Conservation (phyloP, 257 asterid genomes). For the Nemophila menziesii region DNA sequence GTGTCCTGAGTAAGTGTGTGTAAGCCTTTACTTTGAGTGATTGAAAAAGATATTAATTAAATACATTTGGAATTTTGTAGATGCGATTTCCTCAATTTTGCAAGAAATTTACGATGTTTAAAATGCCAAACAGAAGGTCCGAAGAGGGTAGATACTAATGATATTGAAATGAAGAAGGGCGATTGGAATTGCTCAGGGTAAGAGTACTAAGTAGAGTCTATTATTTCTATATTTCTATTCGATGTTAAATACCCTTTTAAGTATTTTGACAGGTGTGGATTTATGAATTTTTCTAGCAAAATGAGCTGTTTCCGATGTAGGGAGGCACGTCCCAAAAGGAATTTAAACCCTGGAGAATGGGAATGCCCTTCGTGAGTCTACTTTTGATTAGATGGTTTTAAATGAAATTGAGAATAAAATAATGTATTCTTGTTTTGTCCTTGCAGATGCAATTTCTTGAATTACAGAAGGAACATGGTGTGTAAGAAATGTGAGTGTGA, state of each 20-base stretch:
- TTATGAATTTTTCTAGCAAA: slow-evolving; percentile 70
- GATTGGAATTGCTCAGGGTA: slow-evolving; percentile 82
- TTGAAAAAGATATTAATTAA: background rate
- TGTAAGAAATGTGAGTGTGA: slow-evolving; percentile 60
- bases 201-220: slow-evolving; percentile 11
- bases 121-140: slow-evolving; percentile 50
- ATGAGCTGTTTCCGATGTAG: slow-evolving; percentile 53
- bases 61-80: slow-evolving; percentile 56
- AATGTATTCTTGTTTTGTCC: background rate
- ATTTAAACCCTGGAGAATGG: slow-evolving; percentile 79
- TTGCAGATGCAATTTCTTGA: slow-evolving; percentile 62
- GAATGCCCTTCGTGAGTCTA: slow-evolving; percentile 67
- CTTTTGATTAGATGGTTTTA: slow-evolving; percentile 8
- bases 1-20: slow-evolving; percentile 50
- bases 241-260: too few relatives aligned
- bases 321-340: slow-evolving; percentile 49
- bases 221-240: too few relatives aligned
- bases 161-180: slow-evolving; percentile 47
- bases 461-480: slow-evolving; percentile 38
- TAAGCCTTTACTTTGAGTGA: slow-evolving; percentile 1
- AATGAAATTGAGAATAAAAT: slow-evolving; percentile 3
- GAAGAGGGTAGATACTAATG: slow-evolving; percentile 11
- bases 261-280: slow-evolving; percentile 50
- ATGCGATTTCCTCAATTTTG: slow-evolving; percentile 73
- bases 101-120: slow-evolving; percentile 51